Percentiles rank a stretch among this genome's conserved stretches.
phyloP scores from a whole-genome alignment of 2,329 filamentous ascomycete species.

The Alternaria tenuissima region DNA sequence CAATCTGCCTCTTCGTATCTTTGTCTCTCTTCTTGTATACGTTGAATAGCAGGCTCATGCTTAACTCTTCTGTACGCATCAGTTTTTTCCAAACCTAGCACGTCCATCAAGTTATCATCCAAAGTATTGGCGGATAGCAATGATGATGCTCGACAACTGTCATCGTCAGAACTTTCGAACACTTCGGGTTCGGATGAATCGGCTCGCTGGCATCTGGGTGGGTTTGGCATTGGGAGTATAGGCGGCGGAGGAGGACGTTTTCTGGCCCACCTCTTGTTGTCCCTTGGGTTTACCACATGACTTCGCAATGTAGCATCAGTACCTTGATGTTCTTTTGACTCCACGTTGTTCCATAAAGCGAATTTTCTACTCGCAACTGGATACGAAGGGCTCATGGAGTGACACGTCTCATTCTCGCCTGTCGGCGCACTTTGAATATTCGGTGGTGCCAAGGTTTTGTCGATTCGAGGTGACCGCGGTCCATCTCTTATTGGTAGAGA shows the following conservation, averaged over 20 bases:
- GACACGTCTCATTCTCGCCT: background rate
- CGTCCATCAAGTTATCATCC: background rate
- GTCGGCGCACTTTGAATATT: background rate
- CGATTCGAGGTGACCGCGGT: background rate
- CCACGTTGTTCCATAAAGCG: background rate
- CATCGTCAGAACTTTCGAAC: background rate
- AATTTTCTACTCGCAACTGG: background rate
- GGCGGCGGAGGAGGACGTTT: background rate
- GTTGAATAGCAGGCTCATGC: background rate
- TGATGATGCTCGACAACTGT: background rate
- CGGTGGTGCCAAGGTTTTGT: background rate
- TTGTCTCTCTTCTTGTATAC: background rate
- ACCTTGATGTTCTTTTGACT: background rate
- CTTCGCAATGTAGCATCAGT: background rate
- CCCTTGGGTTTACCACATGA: background rate
- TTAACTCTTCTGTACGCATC: constrained; percentile 7
- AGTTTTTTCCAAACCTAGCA: background rate
- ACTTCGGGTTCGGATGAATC: background rate
- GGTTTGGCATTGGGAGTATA: background rate
- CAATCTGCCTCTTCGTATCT: background rate
- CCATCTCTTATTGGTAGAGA: background rate
- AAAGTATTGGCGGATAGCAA: background rate
- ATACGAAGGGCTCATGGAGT: background rate
- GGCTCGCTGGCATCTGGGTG: background rate
- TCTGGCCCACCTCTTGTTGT: constrained; percentile 8